phyloP scores from a whole-genome alignment of 495 filamentous ascomycete species.

The Terfezia claveryi region DNA sequence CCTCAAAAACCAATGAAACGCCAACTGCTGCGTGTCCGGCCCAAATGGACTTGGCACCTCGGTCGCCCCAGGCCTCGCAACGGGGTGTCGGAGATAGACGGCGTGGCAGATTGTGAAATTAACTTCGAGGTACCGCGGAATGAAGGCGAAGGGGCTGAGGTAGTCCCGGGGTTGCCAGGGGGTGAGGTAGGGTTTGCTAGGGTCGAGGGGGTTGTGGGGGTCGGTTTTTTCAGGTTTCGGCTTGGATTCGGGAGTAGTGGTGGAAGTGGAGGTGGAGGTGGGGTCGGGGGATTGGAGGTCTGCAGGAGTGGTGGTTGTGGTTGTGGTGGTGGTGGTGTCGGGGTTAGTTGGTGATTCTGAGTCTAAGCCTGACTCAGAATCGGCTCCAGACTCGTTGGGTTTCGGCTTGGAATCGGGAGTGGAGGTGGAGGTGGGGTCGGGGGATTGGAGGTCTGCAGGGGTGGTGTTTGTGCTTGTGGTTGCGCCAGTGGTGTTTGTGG shows the following conservation, averaged over 20 bases:
- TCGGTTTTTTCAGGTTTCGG: conserved; percentile 20
- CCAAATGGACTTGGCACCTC: conserved; percentile 82
- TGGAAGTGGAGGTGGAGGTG: background rate
- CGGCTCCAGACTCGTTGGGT: background rate
- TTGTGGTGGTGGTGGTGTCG: too few species aligned
- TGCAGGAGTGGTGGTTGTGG: background rate
- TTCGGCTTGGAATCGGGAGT: too few species aligned
- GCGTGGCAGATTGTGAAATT: conserved; percentile 90
- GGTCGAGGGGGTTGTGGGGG: conserved; percentile 49
- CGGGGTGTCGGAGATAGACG: conserved; percentile 86
- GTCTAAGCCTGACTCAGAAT: background rate
- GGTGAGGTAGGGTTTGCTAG: conserved; percentile 62
- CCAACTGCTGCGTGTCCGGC: conserved; percentile 39
- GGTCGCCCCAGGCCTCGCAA: conserved; percentile 63
- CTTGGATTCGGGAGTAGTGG: conserved; percentile 21
- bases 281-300: background rate
- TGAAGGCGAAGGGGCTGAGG: conserved; percentile 82
- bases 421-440: too few species aligned
- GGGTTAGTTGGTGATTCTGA: background rate
- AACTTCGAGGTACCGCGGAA: conserved; percentile 87
- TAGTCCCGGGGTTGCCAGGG: conserved; percentile 76
- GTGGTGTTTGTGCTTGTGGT: background rate
- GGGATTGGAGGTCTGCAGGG: background rate
- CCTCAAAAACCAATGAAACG: conserved; percentile 84
- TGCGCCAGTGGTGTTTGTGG: background rate